Percentiles rank a stretch among this genome's conserved stretches.
These are phyloP conservation scores for Alternaria novae-zelandiae DNA, from an alignment of 2,329 filamentous ascomycete species.

Conservation along the genomic window DNA sequence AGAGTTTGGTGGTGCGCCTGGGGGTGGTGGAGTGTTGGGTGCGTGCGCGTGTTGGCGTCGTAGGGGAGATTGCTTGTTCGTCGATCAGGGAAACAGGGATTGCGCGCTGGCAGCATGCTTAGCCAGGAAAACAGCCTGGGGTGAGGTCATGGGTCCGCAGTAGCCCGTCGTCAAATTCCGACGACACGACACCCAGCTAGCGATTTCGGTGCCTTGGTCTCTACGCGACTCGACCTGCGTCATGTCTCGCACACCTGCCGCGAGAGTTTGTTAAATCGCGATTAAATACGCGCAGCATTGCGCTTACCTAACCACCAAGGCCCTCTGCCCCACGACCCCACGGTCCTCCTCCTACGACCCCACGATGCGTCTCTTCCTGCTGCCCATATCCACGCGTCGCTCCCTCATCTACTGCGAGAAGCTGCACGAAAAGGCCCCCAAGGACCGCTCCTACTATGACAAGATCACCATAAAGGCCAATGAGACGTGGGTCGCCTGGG, in stretches of 20 bases:
- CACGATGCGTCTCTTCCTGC: constrained; percentile 87
- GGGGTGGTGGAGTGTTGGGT: constrained; percentile 7
- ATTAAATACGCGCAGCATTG: constrained; percentile 18
- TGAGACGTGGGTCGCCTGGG: constrained; percentile 84
- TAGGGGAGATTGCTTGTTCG: constrained; percentile 20
- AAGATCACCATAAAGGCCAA: constrained; percentile 73
- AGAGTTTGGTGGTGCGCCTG: not conserved
- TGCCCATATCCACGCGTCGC: constrained; percentile 89
- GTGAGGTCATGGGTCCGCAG: constrained; percentile 7
- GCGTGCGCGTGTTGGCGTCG: constrained; percentile 1
- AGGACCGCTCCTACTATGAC: constrained; percentile 67
- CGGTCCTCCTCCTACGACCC: not conserved
- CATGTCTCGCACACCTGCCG: constrained; percentile 21
- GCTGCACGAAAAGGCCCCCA: constrained; percentile 61
- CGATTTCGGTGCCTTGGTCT: not conserved
- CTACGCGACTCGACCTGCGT: constrained; percentile 18
- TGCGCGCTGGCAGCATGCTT: constrained; percentile 3
- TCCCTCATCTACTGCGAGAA: constrained; percentile 92
- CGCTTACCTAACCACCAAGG: constrained; percentile 16
- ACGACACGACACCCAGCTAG: not conserved
- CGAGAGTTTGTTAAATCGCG: not conserved
- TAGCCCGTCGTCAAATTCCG: not conserved
- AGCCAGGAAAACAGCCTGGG: not conserved
- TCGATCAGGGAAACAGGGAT: constrained; percentile 27
- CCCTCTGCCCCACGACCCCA: not conserved